Conservation (phyloP, 371 early-diverging fungal species). For the Lichtheimia hyalospora region DNA sequence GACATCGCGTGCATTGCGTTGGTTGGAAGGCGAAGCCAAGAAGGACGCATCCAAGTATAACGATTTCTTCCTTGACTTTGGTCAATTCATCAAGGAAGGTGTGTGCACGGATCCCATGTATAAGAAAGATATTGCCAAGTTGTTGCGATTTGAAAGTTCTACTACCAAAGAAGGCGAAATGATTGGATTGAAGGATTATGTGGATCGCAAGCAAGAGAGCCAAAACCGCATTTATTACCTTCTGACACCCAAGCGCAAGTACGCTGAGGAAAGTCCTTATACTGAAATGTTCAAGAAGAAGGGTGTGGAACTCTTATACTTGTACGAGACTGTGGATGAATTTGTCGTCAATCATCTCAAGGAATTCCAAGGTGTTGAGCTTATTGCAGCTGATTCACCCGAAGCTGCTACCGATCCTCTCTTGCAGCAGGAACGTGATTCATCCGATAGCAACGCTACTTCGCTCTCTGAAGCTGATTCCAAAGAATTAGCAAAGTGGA, state of each 20-base stretch:
- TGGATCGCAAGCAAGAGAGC: conserved; percentile 79
- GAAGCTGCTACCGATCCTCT: conserved; percentile 56
- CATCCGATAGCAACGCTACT: conserved; percentile 21
- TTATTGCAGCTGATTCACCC: conserved; percentile 83
- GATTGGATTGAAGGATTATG: conserved; percentile 87
- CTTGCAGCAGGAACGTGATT: conserved; percentile 38
- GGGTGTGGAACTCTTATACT: conserved; percentile 73
- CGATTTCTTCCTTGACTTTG: conserved; percentile 84
- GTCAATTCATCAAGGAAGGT: conserved; percentile 88
- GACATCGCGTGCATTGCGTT: conserved; percentile 70
- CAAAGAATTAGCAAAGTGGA: conserved; percentile 67
- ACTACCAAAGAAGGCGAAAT: conserved; percentile 57
- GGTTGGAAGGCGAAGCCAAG: conserved; percentile 77
- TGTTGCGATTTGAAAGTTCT: conserved; percentile 88
- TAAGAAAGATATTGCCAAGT: conserved; percentile 75
- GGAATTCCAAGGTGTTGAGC: conserved; percentile 73
- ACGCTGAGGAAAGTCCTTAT: conserved; percentile 84
- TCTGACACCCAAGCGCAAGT: conserved; percentile 78
- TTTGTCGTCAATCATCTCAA: conserved; percentile 80
- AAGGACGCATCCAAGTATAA: conserved; percentile 71
- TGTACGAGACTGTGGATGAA: conserved; percentile 89
- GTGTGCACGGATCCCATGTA: conserved; percentile 78
- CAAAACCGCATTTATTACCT: conserved; percentile 95
- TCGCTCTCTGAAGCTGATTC: conserved; percentile 57
- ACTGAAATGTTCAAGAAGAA: conserved; percentile 82